phyloP scores from a whole-genome alignment of 805 yeast species.

The Metschnikowia kunwiensis region DNA sequence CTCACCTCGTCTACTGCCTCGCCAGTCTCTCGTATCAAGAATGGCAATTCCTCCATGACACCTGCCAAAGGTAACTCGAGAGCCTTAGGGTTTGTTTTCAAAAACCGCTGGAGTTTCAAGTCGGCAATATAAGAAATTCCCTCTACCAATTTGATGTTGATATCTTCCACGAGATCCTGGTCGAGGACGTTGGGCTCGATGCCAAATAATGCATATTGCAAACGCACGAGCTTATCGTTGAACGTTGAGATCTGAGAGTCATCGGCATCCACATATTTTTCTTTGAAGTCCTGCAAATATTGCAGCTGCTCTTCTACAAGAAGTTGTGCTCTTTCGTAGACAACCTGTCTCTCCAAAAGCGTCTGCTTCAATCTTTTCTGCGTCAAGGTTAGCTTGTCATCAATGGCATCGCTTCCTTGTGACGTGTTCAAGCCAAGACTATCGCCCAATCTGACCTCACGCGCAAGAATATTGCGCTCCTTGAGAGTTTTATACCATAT shows the following conservation, averaged over 20 bases:
- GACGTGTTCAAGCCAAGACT: slow-evolving; percentile 26
- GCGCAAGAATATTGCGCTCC: slow-evolving; percentile 73
- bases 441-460: slow-evolving; percentile 66
- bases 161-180: slow-evolving; percentile 54
- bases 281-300: slow-evolving; percentile 56
- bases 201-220: slow-evolving; percentile 83
- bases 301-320: slow-evolving; percentile 42
- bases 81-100: slow-evolving; percentile 23
- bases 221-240: slow-evolving; percentile 69
- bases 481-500: slow-evolving; percentile 86
- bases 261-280: slow-evolving; percentile 53
- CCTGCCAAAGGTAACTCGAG: slow-evolving; percentile 38
- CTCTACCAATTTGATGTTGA: slow-evolving; percentile 45
- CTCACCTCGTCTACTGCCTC: slow-evolving; percentile 46
- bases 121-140: slow-evolving; percentile 72
- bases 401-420: slow-evolving; percentile 40
- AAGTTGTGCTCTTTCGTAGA: slow-evolving; percentile 57
- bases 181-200: slow-evolving; percentile 64
- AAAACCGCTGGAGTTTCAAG: slow-evolving; percentile 51
- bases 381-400: slow-evolving; percentile 33
- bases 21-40: slow-evolving; percentile 30
- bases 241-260: slow-evolving; percentile 52
- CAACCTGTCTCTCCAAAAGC: slow-evolving; percentile 77
- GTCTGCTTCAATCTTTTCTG: slow-evolving; percentile 74
- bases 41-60: slow-evolving; percentile 40